Percentiles rank a stretch among this genome's conserved stretches.
These are phyloP conservation scores for Zygnema circumcarinatum DNA, from an alignment of 139 green algal species.

Conservation along the genomic window DNA sequence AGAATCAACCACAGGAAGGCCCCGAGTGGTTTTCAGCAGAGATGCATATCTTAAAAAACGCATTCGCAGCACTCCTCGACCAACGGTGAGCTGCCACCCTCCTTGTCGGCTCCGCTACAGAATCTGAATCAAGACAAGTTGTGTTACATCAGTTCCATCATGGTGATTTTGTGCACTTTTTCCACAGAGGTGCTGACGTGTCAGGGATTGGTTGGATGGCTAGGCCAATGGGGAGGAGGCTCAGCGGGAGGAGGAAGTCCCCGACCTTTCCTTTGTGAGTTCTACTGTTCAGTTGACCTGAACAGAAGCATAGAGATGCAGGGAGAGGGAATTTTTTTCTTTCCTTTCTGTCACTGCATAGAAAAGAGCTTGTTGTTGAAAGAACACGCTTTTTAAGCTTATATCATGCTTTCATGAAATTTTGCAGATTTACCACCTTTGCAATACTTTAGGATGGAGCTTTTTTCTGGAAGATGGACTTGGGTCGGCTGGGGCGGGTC, in stretches of 20 bases:
- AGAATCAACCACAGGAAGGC: neutral
- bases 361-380: neutral
- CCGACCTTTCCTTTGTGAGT: slow-evolving; percentile 2
- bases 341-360: neutral
- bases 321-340: neutral
- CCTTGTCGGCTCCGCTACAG: too few relatives aligned
- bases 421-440: neutral
- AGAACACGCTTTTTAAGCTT: too few relatives aligned
- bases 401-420: neutral
- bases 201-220: too few relatives aligned
- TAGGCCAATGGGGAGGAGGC: too few relatives aligned
- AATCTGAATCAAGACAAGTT: too few relatives aligned
- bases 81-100: neutral
- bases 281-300: neutral
- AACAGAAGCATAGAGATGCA: neutral
- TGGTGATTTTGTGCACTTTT: too few relatives aligned
- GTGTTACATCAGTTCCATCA: too few relatives aligned
- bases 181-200: too few relatives aligned
- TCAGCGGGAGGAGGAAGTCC: neutral
- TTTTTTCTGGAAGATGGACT: neutral
- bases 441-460: neutral
- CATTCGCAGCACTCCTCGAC: neutral
- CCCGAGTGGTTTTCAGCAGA: neutral
- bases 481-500: neutral
- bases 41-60: slow-evolving; percentile 18